Evolutionary conservation across 202 grass and related monocot species (phyloP), one percentile per base, ranked within the genome.

Genomic region (Zizania palustris): DNA sequence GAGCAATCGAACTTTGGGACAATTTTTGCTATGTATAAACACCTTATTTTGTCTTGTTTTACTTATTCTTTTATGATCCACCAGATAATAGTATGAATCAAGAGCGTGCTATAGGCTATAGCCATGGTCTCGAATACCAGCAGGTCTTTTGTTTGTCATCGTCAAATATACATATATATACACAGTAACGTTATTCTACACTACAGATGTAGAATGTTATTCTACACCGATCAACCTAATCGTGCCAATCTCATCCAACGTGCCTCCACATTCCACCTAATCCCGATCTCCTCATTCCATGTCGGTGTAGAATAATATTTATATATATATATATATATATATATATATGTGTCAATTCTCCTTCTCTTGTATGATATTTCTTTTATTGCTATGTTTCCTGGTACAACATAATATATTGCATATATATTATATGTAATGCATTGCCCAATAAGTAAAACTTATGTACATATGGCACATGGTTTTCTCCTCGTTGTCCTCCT

Each of bases 361-460:
- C 1, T 41, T 48, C n/a, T 5, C 1, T 45, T 9, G 41, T 20
- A 22, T 42, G 28, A 9, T 8, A 13, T 5, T 6, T 60, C 59
- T 15, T 37, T 21, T 6, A 28, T 10, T 19, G 19, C 44, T 10
- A 48, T 54, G 8, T 46, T 34, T 41, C 15, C 41, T 20, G 7
- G 77, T 78, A n/a, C 38, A 51, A 37, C 18, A 2, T 56, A 48
- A 11, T 13, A 42, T 35, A 14, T 6, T 36, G 11, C 15, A 9
- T 80, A 18, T 37, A 2, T 21, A 55, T 80, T 80, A 18, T 37
- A 2, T 21, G 45, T 80, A 62, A 51, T 79, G 19, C 49, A 59
- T 53, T 45, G 44, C 69, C 69, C 83, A 49, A 43, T 85, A 60
- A 68, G 79, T 69, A 85, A 68, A 58, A 74, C 21, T 62, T 15